phyloP scores from a whole-genome alignment of 2,329 filamentous ascomycete genomes.

The Verticillium zaregamsianum region DNA sequence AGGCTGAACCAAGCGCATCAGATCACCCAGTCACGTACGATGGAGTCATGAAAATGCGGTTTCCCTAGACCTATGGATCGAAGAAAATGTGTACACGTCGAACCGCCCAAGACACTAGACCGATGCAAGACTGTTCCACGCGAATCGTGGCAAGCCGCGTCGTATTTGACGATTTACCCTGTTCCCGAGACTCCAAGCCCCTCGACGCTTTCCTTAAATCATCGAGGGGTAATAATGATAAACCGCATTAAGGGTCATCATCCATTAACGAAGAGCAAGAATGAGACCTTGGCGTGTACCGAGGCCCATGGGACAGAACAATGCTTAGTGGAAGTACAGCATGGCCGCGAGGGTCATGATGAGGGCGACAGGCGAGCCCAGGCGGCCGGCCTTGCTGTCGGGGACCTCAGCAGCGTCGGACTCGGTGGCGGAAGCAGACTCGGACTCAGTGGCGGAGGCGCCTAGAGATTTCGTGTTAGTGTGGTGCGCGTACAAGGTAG shows the following conservation, averaged over 20 bases:
- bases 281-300: neutral
- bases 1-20: neutral
- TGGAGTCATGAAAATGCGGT: neutral
- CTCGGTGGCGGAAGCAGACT: constrained; percentile 17
- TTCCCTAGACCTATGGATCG: neutral
- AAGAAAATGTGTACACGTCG: neutral
- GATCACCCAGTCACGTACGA: neutral
- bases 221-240: constrained; percentile 6
- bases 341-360: constrained; percentile 34
- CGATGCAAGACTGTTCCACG: neutral
- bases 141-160: neutral
- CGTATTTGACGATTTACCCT: neutral
- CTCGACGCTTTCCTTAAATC: constrained; percentile 7
- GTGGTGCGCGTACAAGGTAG: too few species aligned
- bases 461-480: neutral
- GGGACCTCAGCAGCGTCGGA: constrained; percentile 29
- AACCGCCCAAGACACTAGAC: neutral
- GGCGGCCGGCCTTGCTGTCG: constrained; percentile 16
- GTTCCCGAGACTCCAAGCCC: neutral
- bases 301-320: neutral
- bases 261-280: neutral
- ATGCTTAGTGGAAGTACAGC: constrained; percentile 35
- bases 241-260: neutral
- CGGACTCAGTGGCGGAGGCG: neutral
- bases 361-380: constrained; percentile 35